phyloP scores from a whole-genome alignment of 805 yeast species.

The Komagataella phaffii region DNA sequence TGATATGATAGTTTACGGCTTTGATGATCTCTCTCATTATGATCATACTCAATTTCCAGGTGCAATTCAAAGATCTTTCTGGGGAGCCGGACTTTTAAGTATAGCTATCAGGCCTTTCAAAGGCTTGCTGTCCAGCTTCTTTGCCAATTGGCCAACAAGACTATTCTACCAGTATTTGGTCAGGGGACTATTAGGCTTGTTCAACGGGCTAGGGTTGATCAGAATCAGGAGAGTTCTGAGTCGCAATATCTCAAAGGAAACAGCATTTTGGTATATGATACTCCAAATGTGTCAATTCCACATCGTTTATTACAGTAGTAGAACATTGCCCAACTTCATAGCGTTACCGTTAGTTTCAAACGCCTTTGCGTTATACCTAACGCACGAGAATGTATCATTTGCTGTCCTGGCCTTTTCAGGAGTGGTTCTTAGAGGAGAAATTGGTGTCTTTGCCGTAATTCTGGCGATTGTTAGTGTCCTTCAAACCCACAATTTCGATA shows the following conservation, averaged over 20 bases:
- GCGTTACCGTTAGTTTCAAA: conserved; percentile 60
- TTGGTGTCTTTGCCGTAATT: conserved; percentile 39
- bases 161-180: conserved; percentile 37
- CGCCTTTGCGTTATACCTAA: conserved; percentile 37
- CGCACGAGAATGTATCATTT: conserved; percentile 29
- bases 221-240: conserved; percentile 29
- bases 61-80: conserved; percentile 74
- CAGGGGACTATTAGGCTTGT: conserved; percentile 48
- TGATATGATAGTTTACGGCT: conserved; percentile 60
- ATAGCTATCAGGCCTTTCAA: conserved; percentile 25
- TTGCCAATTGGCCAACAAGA: conserved; percentile 12
- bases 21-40: conserved; percentile 27
- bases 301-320: conserved; percentile 60
- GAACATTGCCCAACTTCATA: conserved; percentile 81
- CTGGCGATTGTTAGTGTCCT: conserved; percentile 32
- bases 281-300: conserved; percentile 67
- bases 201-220: conserved; percentile 42
- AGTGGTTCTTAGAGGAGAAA: conserved; percentile 59
- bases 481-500: conserved; percentile 17
- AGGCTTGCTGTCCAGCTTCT: conserved; percentile 1
- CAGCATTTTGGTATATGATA: conserved; percentile 45
- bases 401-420: conserved; percentile 52
- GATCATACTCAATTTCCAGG: conserved; percentile 83
- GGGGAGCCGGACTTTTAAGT: conserved; percentile 53
- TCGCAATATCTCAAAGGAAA: conserved; percentile 9